Base-by-base conservation (phyloP, 495 filamentous ascomycete species). In the Penicillium maclennaniae region DNA sequence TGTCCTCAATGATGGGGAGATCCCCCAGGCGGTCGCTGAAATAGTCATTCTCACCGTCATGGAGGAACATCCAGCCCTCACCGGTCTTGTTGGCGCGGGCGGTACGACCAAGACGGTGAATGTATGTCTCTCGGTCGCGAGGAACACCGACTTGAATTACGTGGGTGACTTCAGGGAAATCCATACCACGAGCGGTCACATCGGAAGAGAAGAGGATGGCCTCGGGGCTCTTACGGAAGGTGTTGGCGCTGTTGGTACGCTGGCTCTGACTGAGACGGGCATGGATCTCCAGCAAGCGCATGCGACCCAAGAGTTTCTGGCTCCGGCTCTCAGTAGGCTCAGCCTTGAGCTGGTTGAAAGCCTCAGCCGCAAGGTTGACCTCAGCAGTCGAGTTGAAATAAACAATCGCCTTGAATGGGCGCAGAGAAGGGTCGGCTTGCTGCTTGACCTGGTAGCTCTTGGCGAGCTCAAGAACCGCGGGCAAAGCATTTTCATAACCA, bases 341-440 rank as follows among this genome's bases (percentile, higher is more conserved):
- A 55, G 58, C 57, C 54, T 59, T 55, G 14, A 93, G 68, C 41
- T 76, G 70, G 17, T 67, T 65, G 69, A 97, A 87, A 25, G 83
- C 76, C 17, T 74, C 66, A 34, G 74, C 66, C 17, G 83, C 80
- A n/a, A 91, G 71, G 27, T 76, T 67, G 31, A 91, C 86, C 53
- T 86, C 78, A 21, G 82, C 80, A 0, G 91, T 96, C 21, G 85
- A 86, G 51, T 86, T 86, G 66, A 90, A 87, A 73, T 93, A 98
- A 39, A 96, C 75, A 51, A 98, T 93, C 21, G 89, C 90, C 74
- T 97, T 98, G 79, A 97, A 95, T 1, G 91, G 92, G 8, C 69
- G 68, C 28, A 59, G 66, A 10, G 67, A 67, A 17, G 67, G 60
- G 12, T 69, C 59, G 1, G 68, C 31, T 9, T 58, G 52, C 7